A percentile compares a stretch with the other conserved stretches of the same genome.
Conservation (phyloP, 1,284 basidiomycete genomes). For the Stereum hirsutum region DNA sequence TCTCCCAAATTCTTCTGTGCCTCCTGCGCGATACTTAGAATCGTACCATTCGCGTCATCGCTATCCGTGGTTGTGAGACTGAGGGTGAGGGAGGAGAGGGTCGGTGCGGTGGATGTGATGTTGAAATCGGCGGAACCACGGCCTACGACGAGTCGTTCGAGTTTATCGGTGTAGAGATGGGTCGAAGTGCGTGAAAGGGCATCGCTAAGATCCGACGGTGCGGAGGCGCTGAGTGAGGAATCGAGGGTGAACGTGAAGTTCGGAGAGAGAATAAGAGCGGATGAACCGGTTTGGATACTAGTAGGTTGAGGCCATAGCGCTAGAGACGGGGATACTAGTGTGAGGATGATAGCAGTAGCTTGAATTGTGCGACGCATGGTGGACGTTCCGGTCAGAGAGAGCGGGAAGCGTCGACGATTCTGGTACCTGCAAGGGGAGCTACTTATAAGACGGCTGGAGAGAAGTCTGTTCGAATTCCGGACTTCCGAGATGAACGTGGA, state of each 20-base stretch:
- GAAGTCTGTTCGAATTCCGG: too few species aligned
- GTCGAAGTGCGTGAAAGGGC: conserved; percentile 33
- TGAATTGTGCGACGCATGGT: too few species aligned
- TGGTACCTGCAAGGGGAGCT: too few species aligned
- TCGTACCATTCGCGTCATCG: conserved; percentile 17
- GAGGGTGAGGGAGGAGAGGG: conserved; percentile 27
- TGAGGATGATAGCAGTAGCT: too few species aligned
- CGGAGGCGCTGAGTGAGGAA: conserved; percentile 1
- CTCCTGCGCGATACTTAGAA: conserved; percentile 40
- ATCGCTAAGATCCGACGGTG: conserved; percentile 35
- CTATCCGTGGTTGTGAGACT: too few species aligned
- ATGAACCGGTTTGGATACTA: conserved; percentile 33
- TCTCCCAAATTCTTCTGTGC: conserved; percentile 40
- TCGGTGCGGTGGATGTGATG: conserved; percentile 21
- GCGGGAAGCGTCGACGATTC: too few species aligned
- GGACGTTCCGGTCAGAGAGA: too few species aligned
- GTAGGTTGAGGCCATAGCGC: conserved; percentile 57
- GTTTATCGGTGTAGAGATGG: conserved; percentile 31
- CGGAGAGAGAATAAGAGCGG: conserved; percentile 36
- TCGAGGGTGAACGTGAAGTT: conserved; percentile 28
- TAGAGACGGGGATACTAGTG: too few species aligned
- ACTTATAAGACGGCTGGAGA: too few species aligned
- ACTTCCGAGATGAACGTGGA: too few species aligned
- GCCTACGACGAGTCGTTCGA: conserved; percentile 38
- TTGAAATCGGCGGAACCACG: conserved; percentile 32